Evolutionary conservation across 169 alveolate genomes (phyloP), one percentile per base, ranked within the genome.

Genomic region (Plasmodium gonderi): DNA sequence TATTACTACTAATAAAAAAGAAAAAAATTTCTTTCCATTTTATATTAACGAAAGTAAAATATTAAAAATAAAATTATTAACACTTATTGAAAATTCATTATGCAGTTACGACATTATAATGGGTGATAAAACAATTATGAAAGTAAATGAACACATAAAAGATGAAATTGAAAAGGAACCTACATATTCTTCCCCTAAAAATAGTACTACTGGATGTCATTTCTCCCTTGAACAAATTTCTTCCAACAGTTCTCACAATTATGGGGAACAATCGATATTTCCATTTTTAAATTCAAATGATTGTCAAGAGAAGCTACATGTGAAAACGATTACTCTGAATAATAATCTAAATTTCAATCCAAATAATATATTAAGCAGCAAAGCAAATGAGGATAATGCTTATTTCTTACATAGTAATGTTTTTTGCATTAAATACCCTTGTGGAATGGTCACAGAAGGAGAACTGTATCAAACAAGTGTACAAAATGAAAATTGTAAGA

Each of bases 31-130:
- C 29, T n/a, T 69, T 36, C 81, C 92, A 12, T 74, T 42, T 29
- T 40, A 12, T 20, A 64, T 83, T 69, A 44, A 45, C 64, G 65
- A 42, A 45, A 72, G 74, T 45, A 72, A 72, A 20, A 83, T 83
- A 2, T 14, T 33, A n/a, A 83, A 8, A 23, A 17, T 83, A 72
- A 83, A 83, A 33, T 83, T 72, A 40, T 9, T 83, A 8, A 29
- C 92, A 0, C 92, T 83, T 83, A 36, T 69, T 29, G 92, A 72
- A 47, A 83, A 83, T 23, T 36, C 81, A 9, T 36, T 83, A 23
- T 83, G 83, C 23, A 72, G 45, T 83, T 83, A 83, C 42, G 77
- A 49, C 20, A 36, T 83, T 51, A 76, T 7, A 47, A 3, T 76
- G 9, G 65, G 60, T 47, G 42, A 76, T 3, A 51, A 36, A 8